These are phyloP conservation scores for Tausonia pullulans DNA, from an alignment of 1,284 basidiomycete genomes.

Conservation along the genomic window DNA sequence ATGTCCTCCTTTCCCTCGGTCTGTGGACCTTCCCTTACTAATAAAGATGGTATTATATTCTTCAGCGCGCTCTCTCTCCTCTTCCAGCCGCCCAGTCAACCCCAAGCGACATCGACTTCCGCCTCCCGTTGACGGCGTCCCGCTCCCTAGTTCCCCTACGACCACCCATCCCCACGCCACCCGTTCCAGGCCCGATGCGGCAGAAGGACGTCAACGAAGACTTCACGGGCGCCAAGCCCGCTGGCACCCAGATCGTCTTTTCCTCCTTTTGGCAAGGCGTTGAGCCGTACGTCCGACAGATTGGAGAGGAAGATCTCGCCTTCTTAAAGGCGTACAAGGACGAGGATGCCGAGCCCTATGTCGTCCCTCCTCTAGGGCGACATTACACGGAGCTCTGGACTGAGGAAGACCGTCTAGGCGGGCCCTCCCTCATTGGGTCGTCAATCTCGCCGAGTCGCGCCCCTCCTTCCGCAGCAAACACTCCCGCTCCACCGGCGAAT, in stretches of 20 bases:
- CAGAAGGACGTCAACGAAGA: conserved; percentile 72
- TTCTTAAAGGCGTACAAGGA: conserved; percentile 66
- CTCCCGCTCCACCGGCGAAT: neutral
- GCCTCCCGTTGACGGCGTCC: conserved; percentile 24
- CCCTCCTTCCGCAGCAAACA: neutral
- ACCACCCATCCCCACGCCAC: conserved; percentile 53
- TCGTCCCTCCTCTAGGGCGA: conserved; percentile 73
- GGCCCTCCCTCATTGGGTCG: conserved; percentile 10
- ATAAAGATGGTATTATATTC: neutral
- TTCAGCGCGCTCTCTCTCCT: neutral
- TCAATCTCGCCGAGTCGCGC: neutral
- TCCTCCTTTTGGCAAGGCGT: conserved; percentile 69
- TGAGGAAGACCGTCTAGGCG: conserved; percentile 61
- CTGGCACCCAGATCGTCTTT: conserved; percentile 45
- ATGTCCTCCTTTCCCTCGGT: neutral
- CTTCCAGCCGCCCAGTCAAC: neutral
- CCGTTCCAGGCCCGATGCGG: conserved; percentile 65
- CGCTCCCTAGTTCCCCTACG: conserved; percentile 49
- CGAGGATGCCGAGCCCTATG: conserved; percentile 74
- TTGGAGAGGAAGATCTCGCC: conserved; percentile 83
- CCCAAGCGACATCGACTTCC: conserved; percentile 28
- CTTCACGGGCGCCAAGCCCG: conserved; percentile 65
- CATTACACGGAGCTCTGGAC: conserved; percentile 88
- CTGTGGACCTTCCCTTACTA: neutral
- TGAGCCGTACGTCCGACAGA: conserved; percentile 71